Conservation (phyloP, 352 stramenopile species). For the Blastocystis sp. region DNA sequence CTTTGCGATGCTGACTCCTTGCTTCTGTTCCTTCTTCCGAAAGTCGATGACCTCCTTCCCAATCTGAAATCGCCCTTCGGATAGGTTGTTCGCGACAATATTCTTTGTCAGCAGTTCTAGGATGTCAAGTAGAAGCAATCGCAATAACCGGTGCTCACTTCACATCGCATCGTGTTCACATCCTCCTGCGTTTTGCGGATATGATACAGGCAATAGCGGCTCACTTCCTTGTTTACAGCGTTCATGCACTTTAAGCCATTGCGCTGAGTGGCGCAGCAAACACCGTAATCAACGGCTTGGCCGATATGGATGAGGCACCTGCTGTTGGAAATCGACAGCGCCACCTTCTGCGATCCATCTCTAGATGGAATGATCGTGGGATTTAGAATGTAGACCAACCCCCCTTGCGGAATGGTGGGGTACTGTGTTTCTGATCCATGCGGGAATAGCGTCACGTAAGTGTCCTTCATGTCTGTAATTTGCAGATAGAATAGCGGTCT, state of each 20-base stretch:
- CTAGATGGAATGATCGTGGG: slow-evolving; percentile 15
- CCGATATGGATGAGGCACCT: slow-evolving; percentile 25
- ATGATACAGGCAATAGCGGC: slow-evolving; percentile 59
- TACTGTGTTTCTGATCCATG: slow-evolving; percentile 38
- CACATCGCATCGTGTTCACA: slow-evolving; percentile 40
- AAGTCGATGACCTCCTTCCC: slow-evolving; percentile 39
- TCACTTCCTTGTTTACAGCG: slow-evolving; percentile 62
- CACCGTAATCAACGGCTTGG: slow-evolving; percentile 35
- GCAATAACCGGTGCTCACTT: background rate
- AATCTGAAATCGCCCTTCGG: slow-evolving; percentile 37
- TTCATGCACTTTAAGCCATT: slow-evolving; percentile 53
- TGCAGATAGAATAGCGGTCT: slow-evolving; percentile 38
- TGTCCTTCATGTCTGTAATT: slow-evolving; percentile 35
- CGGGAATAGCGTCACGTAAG: slow-evolving; percentile 51
- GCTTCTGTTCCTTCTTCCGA: background rate
- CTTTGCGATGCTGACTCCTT: background rate
- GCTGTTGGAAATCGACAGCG: slow-evolving; percentile 22
- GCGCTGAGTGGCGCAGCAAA: slow-evolving; percentile 30
- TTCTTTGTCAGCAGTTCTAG: background rate
- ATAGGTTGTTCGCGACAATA: background rate
- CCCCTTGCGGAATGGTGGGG: background rate
- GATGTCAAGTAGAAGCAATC: background rate
- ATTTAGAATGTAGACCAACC: slow-evolving; percentile 37
- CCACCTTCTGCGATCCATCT: background rate
- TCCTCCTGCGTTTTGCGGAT: slow-evolving; percentile 5